A percentile compares a stretch with the other conserved stretches of the same genome.
These are phyloP conservation scores for Fusarium euwallaceae DNA, from an alignment of 2,329 filamentous ascomycete species.

Conservation along the genomic window DNA sequence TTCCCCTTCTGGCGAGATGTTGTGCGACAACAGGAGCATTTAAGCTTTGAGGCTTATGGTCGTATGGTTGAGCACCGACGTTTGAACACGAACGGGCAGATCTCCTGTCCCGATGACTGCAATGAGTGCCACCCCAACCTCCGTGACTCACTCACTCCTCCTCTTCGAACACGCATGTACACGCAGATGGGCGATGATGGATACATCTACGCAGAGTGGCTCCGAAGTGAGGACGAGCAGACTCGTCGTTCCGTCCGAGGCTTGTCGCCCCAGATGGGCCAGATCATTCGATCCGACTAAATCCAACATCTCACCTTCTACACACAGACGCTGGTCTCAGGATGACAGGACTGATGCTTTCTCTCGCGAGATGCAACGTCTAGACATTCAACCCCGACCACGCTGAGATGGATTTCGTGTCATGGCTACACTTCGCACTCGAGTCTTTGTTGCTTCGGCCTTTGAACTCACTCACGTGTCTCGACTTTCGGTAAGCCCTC, in stretches of 20 bases:
- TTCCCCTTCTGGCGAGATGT: background rate
- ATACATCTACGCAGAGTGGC: background rate
- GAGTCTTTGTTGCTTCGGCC: background rate
- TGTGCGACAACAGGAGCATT: background rate
- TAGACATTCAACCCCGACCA: background rate
- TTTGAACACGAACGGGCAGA: background rate
- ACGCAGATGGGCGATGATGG: background rate
- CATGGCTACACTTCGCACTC: background rate
- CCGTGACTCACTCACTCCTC: background rate
- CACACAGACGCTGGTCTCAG: background rate
- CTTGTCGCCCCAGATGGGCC: background rate
- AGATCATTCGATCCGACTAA: background rate
- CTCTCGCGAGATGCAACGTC: background rate
- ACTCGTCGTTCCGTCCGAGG: background rate
- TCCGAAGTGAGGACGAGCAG: background rate
- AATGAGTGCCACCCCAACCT: background rate
- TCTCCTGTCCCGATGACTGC: background rate
- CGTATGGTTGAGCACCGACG: background rate
- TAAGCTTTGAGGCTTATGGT: background rate
- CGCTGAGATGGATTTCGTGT: background rate
- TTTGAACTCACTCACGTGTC: background rate
- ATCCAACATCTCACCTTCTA: background rate
- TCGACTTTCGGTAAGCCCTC: background rate
- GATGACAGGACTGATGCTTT: background rate
- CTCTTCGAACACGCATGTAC: background rate